Conservation (phyloP, 2,329 filamentous ascomycete genomes). For the Diaporthe humulicola region DNA sequence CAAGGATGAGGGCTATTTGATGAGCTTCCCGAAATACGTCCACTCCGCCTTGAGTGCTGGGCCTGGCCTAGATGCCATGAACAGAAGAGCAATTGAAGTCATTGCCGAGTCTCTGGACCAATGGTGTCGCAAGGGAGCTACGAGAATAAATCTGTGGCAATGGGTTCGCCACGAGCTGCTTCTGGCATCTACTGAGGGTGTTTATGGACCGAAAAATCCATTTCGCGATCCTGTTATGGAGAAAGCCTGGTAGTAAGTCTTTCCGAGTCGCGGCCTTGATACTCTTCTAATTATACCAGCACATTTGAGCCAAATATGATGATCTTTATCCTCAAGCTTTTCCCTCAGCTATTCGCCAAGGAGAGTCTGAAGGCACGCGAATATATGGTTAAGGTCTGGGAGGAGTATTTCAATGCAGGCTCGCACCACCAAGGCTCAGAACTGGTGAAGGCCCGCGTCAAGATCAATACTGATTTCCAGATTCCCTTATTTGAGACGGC, state of each 20-base stretch:
- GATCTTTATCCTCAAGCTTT: conserved; percentile 26
- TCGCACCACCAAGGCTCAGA: conserved; percentile 27
- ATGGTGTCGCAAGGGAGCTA: background rate
- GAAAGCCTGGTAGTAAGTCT: conserved; percentile 29
- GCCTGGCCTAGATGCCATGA: conserved; percentile 35
- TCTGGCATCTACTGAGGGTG: conserved; percentile 25
- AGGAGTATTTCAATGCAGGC: conserved; percentile 14
- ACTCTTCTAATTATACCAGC: background rate
- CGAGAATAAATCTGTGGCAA: conserved; percentile 13
- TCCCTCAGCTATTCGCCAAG: conserved; percentile 19
- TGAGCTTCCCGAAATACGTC: conserved; percentile 27
- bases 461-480: conserved; percentile 12
- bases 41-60: conserved; percentile 28
- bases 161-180: conserved; percentile 28
- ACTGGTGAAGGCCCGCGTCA: conserved; percentile 16
- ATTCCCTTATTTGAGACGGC: conserved; percentile 17
- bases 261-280: background rate
- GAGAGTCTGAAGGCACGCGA: conserved; percentile 19
- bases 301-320: conserved; percentile 32
- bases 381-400: conserved; percentile 10
- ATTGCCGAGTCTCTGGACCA: conserved; percentile 15
- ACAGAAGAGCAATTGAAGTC: conserved; percentile 25
- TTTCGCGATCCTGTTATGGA: conserved; percentile 25
- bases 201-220: conserved; percentile 35
- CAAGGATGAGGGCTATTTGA: conserved; percentile 28